Percentiles rank a stretch among this genome's conserved stretches.
Evolutionary conservation across 192 early-diverging fungal species (phyloP).

Genomic region (Backusella circina): DNA sequence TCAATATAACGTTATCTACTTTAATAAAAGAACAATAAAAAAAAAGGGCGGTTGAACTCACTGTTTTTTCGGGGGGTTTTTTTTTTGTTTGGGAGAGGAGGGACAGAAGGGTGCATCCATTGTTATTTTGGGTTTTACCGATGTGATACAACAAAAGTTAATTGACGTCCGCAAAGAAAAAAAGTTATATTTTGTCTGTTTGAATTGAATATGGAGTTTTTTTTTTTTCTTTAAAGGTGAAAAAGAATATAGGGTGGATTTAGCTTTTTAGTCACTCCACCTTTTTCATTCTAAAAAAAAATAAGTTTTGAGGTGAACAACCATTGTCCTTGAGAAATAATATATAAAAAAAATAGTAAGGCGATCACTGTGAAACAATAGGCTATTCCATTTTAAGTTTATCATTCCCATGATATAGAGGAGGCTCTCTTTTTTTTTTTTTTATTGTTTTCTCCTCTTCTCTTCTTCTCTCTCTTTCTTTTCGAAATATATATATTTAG

Average conservation of each 20-base stretch:
- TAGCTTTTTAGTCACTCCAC: not conserved
- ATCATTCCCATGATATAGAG: not conserved
- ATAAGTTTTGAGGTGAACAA: not conserved
- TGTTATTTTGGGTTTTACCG: no score
- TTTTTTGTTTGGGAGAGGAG: not conserved
- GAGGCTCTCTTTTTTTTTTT: not conserved
- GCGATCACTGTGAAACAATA: constrained; percentile 2
- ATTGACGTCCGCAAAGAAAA: no score
- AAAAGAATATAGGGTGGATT: not conserved
- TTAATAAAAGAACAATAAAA: not conserved
- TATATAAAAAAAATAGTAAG: not conserved
- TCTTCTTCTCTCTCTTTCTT: not conserved
- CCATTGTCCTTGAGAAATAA: not conserved
- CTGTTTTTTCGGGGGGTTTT: not conserved
- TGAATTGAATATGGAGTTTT: no score
- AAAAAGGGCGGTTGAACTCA: not conserved
- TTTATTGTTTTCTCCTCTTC: not conserved
- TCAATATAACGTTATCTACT: not conserved
- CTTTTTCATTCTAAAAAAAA: not conserved
- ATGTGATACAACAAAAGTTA: no score
- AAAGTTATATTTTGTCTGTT: no score
- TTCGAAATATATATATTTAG: not conserved
- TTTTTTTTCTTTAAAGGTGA: no score
- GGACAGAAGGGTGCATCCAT: no score
- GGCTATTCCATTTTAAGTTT: not conserved